These are phyloP conservation scores for Raphanus hybrid DNA, from an alignment of 441 rosid species.

Conservation along the genomic window DNA sequence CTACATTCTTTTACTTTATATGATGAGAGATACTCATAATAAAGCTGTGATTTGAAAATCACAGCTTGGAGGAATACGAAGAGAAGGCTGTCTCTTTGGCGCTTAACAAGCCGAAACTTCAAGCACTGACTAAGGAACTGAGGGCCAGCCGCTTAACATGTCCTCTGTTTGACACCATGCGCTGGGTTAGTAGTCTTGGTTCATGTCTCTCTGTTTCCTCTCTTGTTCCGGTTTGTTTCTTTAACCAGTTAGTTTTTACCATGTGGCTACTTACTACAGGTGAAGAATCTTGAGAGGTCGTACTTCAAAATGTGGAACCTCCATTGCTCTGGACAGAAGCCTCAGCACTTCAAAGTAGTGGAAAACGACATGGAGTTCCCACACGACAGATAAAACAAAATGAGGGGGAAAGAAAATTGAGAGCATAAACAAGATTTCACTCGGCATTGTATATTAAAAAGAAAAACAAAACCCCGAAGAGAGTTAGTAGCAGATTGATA, in stretches of 20 bases:
- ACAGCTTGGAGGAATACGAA: slow-evolving; percentile 92
- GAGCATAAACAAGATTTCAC: slow-evolving; percentile 8
- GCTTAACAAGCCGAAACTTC: slow-evolving; percentile 68
- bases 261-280: slow-evolving; percentile 50
- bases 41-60: not conserved
- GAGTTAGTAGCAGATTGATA: not conserved
- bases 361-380: slow-evolving; percentile 89
- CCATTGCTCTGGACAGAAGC: slow-evolving; percentile 74
- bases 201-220: not conserved
- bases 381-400: slow-evolving; percentile 51
- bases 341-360: slow-evolving; percentile 78
- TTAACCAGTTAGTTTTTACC: not conserved
- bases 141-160: slow-evolving; percentile 78
- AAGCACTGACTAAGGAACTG: slow-evolving; percentile 71
- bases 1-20: no score
- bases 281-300: slow-evolving; percentile 84
- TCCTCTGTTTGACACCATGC: slow-evolving; percentile 88
- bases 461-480: not conserved
- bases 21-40: no score
- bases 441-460: slow-evolving; percentile 63
- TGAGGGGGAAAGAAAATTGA: slow-evolving; percentile 24
- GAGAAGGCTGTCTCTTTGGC: slow-evolving; percentile 94
- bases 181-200: slow-evolving; percentile 80
- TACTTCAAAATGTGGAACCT: slow-evolving; percentile 98
- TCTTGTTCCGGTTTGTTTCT: not conserved